Percentiles rank a stretch among this genome's conserved stretches.
Evolutionary conservation across 2,329 filamentous ascomycete genomes (phyloP).

Genomic region (Xenoacremonium recifei): DNA sequence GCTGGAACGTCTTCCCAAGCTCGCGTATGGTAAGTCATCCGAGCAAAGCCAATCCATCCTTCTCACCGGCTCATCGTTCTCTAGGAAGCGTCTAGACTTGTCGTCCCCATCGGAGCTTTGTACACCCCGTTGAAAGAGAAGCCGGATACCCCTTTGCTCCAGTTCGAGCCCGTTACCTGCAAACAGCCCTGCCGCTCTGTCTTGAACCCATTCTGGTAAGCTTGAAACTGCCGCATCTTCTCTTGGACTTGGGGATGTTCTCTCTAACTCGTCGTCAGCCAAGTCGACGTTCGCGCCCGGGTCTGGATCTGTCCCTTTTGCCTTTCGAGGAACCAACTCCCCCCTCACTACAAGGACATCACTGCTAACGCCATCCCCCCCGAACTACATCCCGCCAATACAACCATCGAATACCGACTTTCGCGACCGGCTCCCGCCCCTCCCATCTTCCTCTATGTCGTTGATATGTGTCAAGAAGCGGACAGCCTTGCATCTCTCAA

Average conservation of each 20-base stretch:
- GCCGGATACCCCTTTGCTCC: slow-evolving; percentile 80
- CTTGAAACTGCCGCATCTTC: slow-evolving; percentile 11
- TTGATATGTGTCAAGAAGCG: slow-evolving; percentile 86
- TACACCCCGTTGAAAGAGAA: slow-evolving; percentile 97
- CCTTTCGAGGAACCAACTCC: slow-evolving; percentile 77
- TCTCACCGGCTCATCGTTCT: slow-evolving; percentile 8
- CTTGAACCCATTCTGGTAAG: slow-evolving; percentile 93
- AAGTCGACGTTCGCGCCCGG: slow-evolving; percentile 79
- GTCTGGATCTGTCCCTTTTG: slow-evolving; percentile 92
- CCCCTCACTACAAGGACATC: slow-evolving; percentile 88
- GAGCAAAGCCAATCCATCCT: too few relatives aligned
- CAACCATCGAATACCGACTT: slow-evolving; percentile 86
- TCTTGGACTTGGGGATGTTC: background rate
- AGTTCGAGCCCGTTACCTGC: slow-evolving; percentile 96
- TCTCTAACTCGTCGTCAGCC: slow-evolving; percentile 48
- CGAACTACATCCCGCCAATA: slow-evolving; percentile 78
- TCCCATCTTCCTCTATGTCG: slow-evolving; percentile 83
- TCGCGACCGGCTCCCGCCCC: slow-evolving; percentile 80
- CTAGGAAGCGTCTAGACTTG: slow-evolving; percentile 88
- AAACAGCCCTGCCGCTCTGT: slow-evolving; percentile 94
- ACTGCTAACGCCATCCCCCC: slow-evolving; percentile 79
- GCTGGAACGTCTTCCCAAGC: slow-evolving; percentile 98
- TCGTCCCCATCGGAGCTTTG: slow-evolving; percentile 92
- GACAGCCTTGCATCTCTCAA: slow-evolving; percentile 80
- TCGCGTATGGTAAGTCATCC: slow-evolving; percentile 89